Base-by-base conservation (phyloP, 495 filamentous ascomycete genomes). In the Penicillium dipodomyicola region DNA sequence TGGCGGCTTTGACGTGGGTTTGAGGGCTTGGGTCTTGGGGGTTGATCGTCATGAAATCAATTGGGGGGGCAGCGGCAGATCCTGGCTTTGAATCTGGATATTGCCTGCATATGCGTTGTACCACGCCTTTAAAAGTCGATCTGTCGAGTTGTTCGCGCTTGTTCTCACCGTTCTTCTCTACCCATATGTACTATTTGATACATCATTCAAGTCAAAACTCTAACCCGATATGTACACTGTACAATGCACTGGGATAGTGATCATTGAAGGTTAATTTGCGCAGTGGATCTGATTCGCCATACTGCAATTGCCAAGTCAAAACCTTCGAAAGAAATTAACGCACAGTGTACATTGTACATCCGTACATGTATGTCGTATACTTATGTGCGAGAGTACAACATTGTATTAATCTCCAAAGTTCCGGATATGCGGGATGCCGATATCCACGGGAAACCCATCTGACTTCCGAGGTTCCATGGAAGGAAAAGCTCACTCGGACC, bases 1-100 rank as follows among this genome's bases (percentile, higher is more conserved):
- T 41, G 25, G 35, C 32, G 46, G 41, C 20, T 57, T 54, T 40
- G 46, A 56, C 52, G 57, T 57, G 60, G 61, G 42, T 57, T 64
- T 40, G 61, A 20, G 51, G 45, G 45, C 54, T 58, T 56, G 23
- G 43, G 41, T 45, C 55, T 53, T 61, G 61, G 58, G 23, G 53
- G 58, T 51, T 35, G 62, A 67, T 67, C 58, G 49, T 44, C 55
- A 25, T 50, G 40, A 57, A 49, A 56, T 52, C 57, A 58, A 58
- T 61, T 59, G 61, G 61, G 56, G 53, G 55, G 54, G 58, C 40
- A 66, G 64, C 58, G 57, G 61, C 48, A 49, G 64, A 64, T 63
- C 57, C 57, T 50, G 56, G 41, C 14, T 45, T 39, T 32, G 50
- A 14, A 52, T 52, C 35, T 22, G 3, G 39, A 42, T 22, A 52